Percentiles rank a stretch among this genome's conserved stretches.
phyloP scores from a whole-genome alignment of 2,329 filamentous ascomycete species.

The Sarocladiaceae sp. region DNA sequence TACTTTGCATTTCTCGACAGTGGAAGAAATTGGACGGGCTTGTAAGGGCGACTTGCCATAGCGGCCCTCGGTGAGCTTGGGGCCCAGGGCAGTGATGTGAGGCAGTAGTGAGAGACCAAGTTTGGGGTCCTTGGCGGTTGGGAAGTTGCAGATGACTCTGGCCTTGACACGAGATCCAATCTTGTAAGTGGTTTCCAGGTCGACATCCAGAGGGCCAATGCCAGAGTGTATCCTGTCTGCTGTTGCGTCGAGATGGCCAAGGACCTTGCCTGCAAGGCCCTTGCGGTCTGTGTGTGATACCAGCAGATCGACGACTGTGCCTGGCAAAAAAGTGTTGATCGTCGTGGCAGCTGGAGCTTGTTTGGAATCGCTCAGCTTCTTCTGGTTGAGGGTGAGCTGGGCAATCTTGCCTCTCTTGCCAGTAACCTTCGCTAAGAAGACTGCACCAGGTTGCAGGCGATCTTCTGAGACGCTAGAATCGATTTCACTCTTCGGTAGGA shows the following conservation, averaged over 20 bases:
- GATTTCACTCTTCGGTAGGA: constrained; percentile 79
- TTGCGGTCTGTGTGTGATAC: constrained; percentile 66
- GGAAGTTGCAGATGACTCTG: constrained; percentile 83
- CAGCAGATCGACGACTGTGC: constrained; percentile 81
- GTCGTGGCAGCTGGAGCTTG: constrained; percentile 73
- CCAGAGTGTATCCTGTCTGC: constrained; percentile 89
- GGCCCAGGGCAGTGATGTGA: constrained; percentile 64
- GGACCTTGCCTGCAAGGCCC: constrained; percentile 83
- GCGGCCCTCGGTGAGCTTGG: constrained; percentile 30
- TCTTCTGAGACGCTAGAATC: constrained; percentile 58
- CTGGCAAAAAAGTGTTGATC: constrained; percentile 84
- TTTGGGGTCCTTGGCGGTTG: constrained; percentile 70
- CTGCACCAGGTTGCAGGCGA: constrained; percentile 71
- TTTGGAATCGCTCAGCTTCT: constrained; percentile 60
- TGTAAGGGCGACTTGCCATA: constrained; percentile 47
- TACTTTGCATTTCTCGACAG: constrained; percentile 72
- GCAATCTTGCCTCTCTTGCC: constrained; percentile 76
- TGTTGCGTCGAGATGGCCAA: constrained; percentile 86
- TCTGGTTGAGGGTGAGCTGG: constrained; percentile 72
- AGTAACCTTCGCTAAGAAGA: constrained; percentile 76
- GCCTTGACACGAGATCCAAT: constrained; percentile 78
- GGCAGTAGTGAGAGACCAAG: constrained; percentile 82
- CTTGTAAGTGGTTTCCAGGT: constrained; percentile 74
- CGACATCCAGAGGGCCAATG: constrained; percentile 58
- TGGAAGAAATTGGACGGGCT: constrained; percentile 63